Percentiles rank a stretch among this genome's conserved stretches.
Evolutionary conservation across 306 rosid genomes (phyloP).

Genomic region (Bauhinia variegata): DNA sequence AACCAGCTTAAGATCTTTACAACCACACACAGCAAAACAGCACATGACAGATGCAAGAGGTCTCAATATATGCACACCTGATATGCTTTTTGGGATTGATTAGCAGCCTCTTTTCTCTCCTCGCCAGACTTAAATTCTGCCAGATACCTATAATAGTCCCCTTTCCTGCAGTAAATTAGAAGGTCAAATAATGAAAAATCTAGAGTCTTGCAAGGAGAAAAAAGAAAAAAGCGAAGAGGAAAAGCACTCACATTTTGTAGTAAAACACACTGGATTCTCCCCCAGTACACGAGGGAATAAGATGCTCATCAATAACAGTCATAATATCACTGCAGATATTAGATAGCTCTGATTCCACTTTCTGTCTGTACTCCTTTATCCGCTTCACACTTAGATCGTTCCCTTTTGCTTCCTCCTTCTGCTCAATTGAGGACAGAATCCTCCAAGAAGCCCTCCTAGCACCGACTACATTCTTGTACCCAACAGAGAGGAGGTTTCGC

Average conservation of each 20-base stretch:
- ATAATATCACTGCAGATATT: constrained; percentile 57
- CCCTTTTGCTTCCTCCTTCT: constrained; percentile 60
- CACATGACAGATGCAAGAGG: not conserved
- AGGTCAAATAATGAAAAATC: constrained; percentile 9
- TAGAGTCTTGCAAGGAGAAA: not conserved
- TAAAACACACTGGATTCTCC: constrained; percentile 57
- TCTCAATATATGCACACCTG: constrained; percentile 36
- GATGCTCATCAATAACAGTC: constrained; percentile 60
- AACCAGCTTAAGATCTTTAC: no score
- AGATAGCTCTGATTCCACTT: constrained; percentile 60
- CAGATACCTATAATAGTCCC: constrained; percentile 62
- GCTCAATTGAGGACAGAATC: constrained; percentile 62
- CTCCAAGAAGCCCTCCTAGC: constrained; percentile 74
- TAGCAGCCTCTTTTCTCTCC: constrained; percentile 65
- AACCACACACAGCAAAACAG: no score
- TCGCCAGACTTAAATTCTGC: constrained; percentile 53
- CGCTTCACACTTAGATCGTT: constrained; percentile 53
- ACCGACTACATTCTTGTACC: constrained; percentile 62
- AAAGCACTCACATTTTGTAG: constrained; percentile 51
- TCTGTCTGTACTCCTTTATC: constrained; percentile 53
- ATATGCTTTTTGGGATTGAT: constrained; percentile 62
- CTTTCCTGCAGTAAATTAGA: constrained; percentile 52
- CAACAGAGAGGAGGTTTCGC: constrained; percentile 62
- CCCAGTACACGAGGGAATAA: constrained; percentile 46
- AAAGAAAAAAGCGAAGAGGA: not conserved